Conservation (phyloP, 2,329 filamentous ascomycete species). For the Pestalotiopsis sp. region DNA sequence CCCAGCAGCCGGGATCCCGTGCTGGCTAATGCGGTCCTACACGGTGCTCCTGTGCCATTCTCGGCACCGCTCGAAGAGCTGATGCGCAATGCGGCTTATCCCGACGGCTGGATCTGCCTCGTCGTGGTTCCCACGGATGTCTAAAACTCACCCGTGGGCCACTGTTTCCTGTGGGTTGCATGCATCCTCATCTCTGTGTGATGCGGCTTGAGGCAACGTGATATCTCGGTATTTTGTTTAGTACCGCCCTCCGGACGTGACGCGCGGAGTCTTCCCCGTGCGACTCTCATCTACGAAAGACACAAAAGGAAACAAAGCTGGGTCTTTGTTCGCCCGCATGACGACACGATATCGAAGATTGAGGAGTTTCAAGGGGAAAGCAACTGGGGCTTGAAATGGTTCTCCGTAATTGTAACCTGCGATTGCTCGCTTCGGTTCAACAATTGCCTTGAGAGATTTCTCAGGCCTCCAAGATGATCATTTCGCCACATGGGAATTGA, state of each 20-base stretch:
- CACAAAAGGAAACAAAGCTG: neutral
- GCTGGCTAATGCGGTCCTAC: slow-evolving; percentile 81
- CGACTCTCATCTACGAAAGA: neutral
- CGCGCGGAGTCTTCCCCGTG: neutral
- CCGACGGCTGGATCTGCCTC: slow-evolving; percentile 89
- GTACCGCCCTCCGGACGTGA: neutral
- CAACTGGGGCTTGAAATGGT: neutral
- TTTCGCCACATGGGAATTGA: neutral
- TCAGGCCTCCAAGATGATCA: neutral
- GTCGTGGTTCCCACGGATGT: slow-evolving; percentile 71
- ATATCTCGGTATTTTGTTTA: neutral
- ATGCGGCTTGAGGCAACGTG: neutral
- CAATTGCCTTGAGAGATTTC: neutral
- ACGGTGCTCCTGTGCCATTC: slow-evolving; percentile 85
- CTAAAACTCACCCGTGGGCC: slow-evolving; percentile 13
- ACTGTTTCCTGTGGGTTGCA: neutral
- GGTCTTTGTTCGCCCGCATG: neutral
- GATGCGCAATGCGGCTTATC: slow-evolving; percentile 80
- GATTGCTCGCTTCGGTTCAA: neutral
- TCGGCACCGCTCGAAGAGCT: slow-evolving; percentile 79
- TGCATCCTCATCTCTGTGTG: neutral
- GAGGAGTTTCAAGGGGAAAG: neutral
- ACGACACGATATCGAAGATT: neutral
- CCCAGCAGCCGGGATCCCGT: slow-evolving; percentile 84
- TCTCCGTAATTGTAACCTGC: neutral